Conservation (phyloP, 2,329 filamentous ascomycete species). For the Fusarium metavorans region DNA sequence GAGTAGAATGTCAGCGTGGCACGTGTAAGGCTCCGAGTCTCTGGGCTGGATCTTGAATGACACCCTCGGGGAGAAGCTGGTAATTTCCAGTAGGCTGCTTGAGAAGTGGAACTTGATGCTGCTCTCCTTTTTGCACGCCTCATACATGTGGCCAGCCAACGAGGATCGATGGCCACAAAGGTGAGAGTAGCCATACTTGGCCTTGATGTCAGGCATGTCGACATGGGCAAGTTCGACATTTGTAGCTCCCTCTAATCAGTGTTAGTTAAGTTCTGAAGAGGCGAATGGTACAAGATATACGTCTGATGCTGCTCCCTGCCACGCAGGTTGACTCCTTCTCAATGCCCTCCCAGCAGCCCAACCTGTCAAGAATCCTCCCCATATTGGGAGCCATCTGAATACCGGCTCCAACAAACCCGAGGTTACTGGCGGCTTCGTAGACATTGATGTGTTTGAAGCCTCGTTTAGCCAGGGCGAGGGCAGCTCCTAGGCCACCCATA, state of each 20-base stretch:
- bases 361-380: slow-evolving; percentile 77
- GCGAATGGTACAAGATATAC: slow-evolving; percentile 11
- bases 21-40: slow-evolving; percentile 22
- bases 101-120: slow-evolving; percentile 76
- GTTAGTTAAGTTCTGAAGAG: not conserved
- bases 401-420: slow-evolving; percentile 75
- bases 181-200: slow-evolving; percentile 79
- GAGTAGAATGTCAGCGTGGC: slow-evolving; percentile 62
- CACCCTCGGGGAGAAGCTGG: slow-evolving; percentile 38
- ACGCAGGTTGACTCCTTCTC: slow-evolving; percentile 42
- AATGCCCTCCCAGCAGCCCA: slow-evolving; percentile 80
- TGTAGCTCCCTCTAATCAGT: slow-evolving; percentile 70
- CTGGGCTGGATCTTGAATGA: slow-evolving; percentile 37
- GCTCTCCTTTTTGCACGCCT: slow-evolving; percentile 73
- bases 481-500: slow-evolving; percentile 56
- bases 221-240: slow-evolving; percentile 79
- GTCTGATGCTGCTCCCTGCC: slow-evolving; percentile 47
- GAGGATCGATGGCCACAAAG: slow-evolving; percentile 83
- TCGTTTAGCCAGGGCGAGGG: slow-evolving; percentile 50
- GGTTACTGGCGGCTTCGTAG: slow-evolving; percentile 40
- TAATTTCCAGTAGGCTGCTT: slow-evolving; percentile 42
- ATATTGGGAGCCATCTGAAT: slow-evolving; percentile 89
- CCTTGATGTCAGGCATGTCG: slow-evolving; percentile 73
- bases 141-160: slow-evolving; percentile 76
- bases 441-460: slow-evolving; percentile 44